Evolutionary conservation across 169 alveolate genomes (phyloP), one percentile per base, ranked within the genome.

Genomic region (Plasmodium vivax): DNA sequence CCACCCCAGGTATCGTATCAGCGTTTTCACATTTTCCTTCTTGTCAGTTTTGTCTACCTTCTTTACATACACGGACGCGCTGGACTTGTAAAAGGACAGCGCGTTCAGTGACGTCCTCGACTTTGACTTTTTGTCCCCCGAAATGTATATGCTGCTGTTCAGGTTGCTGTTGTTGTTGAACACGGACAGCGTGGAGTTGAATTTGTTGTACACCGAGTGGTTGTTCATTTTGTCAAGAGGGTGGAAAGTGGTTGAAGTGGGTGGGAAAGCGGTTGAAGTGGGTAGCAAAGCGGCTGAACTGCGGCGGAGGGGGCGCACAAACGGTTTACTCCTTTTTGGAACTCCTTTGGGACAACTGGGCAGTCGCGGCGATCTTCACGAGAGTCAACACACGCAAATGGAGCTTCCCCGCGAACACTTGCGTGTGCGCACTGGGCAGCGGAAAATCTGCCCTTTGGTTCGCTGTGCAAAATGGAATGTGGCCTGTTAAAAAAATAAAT

Each of bases 1-100:
- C 94, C 94, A 90, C 73, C 94, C 94, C 58, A 90, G 58, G 72
- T 90, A 90, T 43, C 94, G 94, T 80, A 90, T 90, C 74, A 90
- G 83, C 56, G 90, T 90, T 81, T 90, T 90, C 23, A 90, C 94
- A 90, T 90, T 90, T 38, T 90, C 94, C 68, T 90, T 90, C 82
- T 90, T 90, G 27, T 90, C 94, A 56, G 83, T 90, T 90, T 90
- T 90, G 43, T 90, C 94, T 8, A 80, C 83, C 19, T 90, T 90
- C 51, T 90, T 90, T 90, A 90, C 80, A 81, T 90, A 90, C 72
- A 90, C 94, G 30, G 94, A 90, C 6, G 94, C 90, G 45, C 82
- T 90, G 23, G 94, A 45, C 82, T 81, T 79, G 58, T 90, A 90
- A 90, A 90, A 90, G 23, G 94, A 90, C 41, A 90, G 51, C 16